Percentiles rank a stretch among this genome's conserved stretches.
phyloP scores from a whole-genome alignment of 2,329 filamentous ascomycete genomes.

The Fusarium sp. region DNA sequence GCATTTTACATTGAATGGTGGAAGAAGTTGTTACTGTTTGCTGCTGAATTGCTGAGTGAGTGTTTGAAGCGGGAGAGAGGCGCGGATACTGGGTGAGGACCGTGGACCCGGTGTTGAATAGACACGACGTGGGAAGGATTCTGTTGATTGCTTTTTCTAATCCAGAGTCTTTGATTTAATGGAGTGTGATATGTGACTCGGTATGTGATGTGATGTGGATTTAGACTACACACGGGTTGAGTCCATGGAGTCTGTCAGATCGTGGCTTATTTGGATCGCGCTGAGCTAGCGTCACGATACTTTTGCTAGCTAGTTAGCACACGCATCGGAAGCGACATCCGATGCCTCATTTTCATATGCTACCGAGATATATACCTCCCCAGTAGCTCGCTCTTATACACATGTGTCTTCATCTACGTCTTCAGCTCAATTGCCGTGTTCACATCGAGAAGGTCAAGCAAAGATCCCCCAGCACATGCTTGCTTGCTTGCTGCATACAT shows the following conservation, averaged over 20 bases:
- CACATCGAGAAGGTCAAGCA: not conserved
- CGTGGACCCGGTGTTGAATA: not conserved
- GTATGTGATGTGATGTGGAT: not conserved
- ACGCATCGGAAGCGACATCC: not conserved
- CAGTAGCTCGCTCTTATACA: not conserved
- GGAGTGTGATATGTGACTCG: not conserved
- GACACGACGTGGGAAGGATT: not conserved
- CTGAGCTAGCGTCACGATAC: not conserved
- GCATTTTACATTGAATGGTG: not conserved
- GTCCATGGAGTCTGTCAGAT: not conserved
- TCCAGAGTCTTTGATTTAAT: not conserved
- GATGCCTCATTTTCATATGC: not conserved
- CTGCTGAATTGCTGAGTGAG: no score
- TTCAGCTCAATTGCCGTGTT: slow-evolving; percentile 2
- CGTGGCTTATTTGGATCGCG: not conserved
- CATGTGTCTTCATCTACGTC: not conserved
- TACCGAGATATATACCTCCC: not conserved
- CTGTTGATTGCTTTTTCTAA: not conserved
- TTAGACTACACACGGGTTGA: not conserved
- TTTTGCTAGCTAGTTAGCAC: not conserved
- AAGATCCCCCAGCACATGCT: slow-evolving; percentile 4
- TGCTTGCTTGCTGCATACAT: not conserved
- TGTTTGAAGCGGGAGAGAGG: not conserved
- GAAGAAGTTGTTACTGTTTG: not conserved
- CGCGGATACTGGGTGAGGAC: not conserved